Evolutionary conservation across 2,329 filamentous ascomycete genomes (phyloP).

Genomic region (Nectriaceae sp.): DNA sequence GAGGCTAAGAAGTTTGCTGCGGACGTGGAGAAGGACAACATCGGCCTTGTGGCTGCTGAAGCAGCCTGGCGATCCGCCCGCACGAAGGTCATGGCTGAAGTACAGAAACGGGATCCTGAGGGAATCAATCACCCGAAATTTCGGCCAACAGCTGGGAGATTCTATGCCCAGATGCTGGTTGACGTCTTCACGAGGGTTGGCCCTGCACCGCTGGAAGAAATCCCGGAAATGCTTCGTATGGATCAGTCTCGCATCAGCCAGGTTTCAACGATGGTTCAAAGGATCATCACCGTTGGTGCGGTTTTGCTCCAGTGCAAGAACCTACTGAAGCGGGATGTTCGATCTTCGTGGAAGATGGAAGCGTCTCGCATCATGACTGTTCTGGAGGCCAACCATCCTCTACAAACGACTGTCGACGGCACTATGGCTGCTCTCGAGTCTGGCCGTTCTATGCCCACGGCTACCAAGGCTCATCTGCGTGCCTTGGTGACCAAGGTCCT

Average conservation of each 20-base stretch:
- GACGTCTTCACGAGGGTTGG: constrained; percentile 72
- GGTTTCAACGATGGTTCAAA: constrained; percentile 42
- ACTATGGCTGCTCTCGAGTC: constrained; percentile 64
- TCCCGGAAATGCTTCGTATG: constrained; percentile 75
- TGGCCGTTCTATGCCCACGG: constrained; percentile 64
- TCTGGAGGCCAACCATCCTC: constrained; percentile 57
- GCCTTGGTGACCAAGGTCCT: constrained; percentile 60
- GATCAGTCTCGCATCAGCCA: constrained; percentile 63
- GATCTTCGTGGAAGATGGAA: constrained; percentile 75
- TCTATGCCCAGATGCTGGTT: constrained; percentile 75
- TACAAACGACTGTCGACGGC: constrained; percentile 58
- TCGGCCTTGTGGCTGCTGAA: constrained; percentile 61
- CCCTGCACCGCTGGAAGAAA: constrained; percentile 51
- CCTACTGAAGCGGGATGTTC: constrained; percentile 77
- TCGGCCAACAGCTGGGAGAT: constrained; percentile 66
- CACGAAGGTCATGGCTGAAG: constrained; percentile 65
- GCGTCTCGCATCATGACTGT: constrained; percentile 70
- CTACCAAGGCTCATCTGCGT: constrained; percentile 60
- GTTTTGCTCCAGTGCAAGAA: constrained; percentile 82
- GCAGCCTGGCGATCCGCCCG: constrained; percentile 67
- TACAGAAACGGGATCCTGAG: constrained; percentile 68
- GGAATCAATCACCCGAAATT: constrained; percentile 62
- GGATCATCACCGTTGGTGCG: constrained; percentile 72
- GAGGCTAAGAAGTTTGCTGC: constrained; percentile 72
- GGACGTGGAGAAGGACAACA: constrained; percentile 57